phyloP scores from a whole-genome alignment of 139 green algal genomes.

The Tetraselmis striata region DNA sequence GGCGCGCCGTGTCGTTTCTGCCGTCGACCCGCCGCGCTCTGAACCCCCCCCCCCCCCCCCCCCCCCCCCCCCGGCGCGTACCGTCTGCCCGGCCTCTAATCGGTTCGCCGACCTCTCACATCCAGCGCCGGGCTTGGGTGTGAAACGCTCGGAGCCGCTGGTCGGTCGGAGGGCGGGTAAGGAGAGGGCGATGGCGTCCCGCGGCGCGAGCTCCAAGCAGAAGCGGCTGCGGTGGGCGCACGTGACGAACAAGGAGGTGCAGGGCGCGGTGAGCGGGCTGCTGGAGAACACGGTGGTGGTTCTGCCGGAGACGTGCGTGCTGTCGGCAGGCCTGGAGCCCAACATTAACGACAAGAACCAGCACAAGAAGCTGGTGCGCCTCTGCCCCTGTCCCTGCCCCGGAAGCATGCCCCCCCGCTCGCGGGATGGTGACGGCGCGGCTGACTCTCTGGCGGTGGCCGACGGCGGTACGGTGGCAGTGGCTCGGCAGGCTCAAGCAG shows the following conservation, averaged over 20 bases:
- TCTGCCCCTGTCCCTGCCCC: neutral
- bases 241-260: neutral
- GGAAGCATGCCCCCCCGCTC: neutral
- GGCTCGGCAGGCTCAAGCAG: neutral
- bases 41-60: too few relatives aligned
- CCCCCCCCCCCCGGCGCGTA: too few relatives aligned
- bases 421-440: too few relatives aligned
- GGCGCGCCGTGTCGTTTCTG: too few relatives aligned
- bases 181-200: neutral
- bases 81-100: too few relatives aligned
- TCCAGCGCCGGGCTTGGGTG: too few relatives aligned
- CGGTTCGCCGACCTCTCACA: too few relatives aligned
- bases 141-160: too few relatives aligned
- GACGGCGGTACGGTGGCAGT: too few relatives aligned
- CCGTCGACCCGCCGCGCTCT: too few relatives aligned
- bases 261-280: neutral
- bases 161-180: too few relatives aligned
- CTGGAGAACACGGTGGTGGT: neutral
- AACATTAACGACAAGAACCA: neutral
- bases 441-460: too few relatives aligned
- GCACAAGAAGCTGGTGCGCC: neutral
- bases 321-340: neutral
- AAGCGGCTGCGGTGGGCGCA: neutral
- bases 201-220: neutral
- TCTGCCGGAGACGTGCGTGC: neutral